These are phyloP conservation scores for Spergularia azorica DNA, from an alignment of 179 eudicot genomes.

Conservation along the genomic window DNA sequence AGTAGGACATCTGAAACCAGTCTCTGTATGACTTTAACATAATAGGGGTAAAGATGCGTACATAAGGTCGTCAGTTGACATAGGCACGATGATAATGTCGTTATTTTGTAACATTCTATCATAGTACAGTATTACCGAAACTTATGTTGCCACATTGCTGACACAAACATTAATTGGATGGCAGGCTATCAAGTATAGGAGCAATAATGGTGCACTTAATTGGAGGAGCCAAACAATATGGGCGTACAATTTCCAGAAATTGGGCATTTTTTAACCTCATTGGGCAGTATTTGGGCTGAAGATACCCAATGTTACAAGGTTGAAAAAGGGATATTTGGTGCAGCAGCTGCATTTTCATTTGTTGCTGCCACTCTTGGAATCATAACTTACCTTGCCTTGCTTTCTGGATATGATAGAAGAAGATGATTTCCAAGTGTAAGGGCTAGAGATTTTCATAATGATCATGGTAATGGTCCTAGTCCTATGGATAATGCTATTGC, in stretches of 20 bases:
- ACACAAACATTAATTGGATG: too few relatives aligned
- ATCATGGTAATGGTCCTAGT: neutral
- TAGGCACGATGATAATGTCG: too few relatives aligned
- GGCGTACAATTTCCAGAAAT: slow-evolving; percentile 20
- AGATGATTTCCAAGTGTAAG: neutral
- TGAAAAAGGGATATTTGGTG: slow-evolving; percentile 22
- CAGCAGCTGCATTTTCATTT: slow-evolving; percentile 22
- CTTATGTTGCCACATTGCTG: too few relatives aligned
- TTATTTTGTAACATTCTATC: too few relatives aligned
- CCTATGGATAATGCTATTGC: slow-evolving; percentile 6
- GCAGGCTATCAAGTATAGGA: slow-evolving; percentile 23
- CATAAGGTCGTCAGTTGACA: too few relatives aligned
- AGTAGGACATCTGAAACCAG: neutral
- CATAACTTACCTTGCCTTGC: slow-evolving; percentile 10
- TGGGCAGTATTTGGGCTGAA: neutral
- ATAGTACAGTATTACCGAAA: too few relatives aligned
- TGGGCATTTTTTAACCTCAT: slow-evolving; percentile 7
- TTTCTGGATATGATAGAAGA: slow-evolving; percentile 6
- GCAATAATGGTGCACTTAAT: slow-evolving; percentile 14
- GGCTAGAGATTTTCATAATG: neutral
- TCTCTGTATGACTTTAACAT: neutral
- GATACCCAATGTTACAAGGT: slow-evolving; percentile 17
- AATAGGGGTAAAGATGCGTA: too few relatives aligned
- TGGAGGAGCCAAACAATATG: slow-evolving; percentile 24
- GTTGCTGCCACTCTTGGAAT: slow-evolving; percentile 15